phyloP scores from a whole-genome alignment of 2,329 filamentous ascomycete species.

The Penicillium concentricum region DNA sequence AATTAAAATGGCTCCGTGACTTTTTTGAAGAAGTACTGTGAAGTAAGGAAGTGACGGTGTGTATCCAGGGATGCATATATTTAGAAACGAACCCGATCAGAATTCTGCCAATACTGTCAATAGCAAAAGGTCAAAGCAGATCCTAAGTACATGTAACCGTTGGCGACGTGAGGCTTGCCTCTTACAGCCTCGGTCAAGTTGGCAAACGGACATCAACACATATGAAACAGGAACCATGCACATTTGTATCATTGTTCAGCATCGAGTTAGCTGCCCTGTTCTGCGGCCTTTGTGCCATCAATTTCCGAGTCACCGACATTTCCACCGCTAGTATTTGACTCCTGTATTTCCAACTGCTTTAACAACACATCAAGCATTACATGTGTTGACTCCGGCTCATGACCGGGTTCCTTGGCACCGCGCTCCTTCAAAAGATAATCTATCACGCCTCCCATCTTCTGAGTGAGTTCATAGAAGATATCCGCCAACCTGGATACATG shows the following conservation, averaged over 20 bases:
- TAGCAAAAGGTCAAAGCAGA: neutral
- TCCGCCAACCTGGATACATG: neutral
- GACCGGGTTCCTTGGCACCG: neutral
- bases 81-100: neutral
- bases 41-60: too few relatives aligned
- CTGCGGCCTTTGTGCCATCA: neutral
- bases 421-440: neutral
- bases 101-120: neutral
- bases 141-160: too few relatives aligned
- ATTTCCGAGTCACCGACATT: neutral
- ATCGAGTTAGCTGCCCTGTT: neutral
- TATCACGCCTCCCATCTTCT: neutral
- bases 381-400: neutral
- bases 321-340: neutral
- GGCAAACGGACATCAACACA: too few relatives aligned
- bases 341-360: neutral
- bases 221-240: neutral
- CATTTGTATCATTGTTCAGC: neutral
- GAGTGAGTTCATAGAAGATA: neutral
- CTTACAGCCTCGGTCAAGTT: too few relatives aligned
- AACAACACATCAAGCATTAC: neutral
- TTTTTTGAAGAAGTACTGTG: too few relatives aligned
- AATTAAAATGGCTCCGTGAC: too few relatives aligned
- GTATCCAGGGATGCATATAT: neutral
- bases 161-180: too few relatives aligned